Percentiles rank a stretch among this genome's conserved stretches.
These are phyloP conservation scores for Metarhizium album DNA, from an alignment of 2,329 filamentous ascomycete species.

Conservation along the genomic window DNA sequence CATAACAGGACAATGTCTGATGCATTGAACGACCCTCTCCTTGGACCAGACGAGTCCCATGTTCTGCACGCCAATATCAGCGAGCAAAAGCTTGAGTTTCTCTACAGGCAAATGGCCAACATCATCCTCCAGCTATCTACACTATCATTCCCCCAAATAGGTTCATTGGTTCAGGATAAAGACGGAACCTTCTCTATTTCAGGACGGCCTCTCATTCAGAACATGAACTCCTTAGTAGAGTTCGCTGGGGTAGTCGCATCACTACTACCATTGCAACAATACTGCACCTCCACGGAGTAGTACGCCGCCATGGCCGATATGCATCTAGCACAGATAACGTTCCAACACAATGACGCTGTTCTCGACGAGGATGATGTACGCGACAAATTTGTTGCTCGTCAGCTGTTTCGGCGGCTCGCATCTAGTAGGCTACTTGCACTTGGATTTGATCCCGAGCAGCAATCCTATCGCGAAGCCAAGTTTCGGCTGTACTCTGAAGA, in stretches of 20 bases:
- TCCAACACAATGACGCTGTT: constrained; percentile 27
- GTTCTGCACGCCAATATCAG: constrained; percentile 23
- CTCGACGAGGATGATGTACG: constrained; percentile 17
- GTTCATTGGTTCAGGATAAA: constrained; percentile 20
- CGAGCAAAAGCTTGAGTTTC: constrained; percentile 18
- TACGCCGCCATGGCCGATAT: constrained; percentile 22
- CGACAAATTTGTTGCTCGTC: constrained; percentile 21
- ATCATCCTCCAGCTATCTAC: constrained; percentile 29
- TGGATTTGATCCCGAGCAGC: no score
- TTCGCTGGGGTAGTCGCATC: constrained; percentile 10
- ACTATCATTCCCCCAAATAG: constrained; percentile 24
- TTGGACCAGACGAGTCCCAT: constrained; percentile 14
- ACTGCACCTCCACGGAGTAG: constrained; percentile 18
- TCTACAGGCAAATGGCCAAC: constrained; percentile 30
- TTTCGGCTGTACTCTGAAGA: constrained; percentile 24
- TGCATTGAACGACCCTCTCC: constrained; percentile 11
- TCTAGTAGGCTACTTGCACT: background rate
- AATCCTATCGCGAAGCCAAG: no score
- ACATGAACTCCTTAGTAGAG: constrained; percentile 27
- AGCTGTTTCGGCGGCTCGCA: constrained; percentile 18
- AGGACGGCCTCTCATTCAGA: constrained; percentile 24
- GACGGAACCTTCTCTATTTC: constrained; percentile 16
- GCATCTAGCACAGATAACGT: constrained; percentile 24
- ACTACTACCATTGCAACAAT: constrained; percentile 11
- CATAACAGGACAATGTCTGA: constrained; percentile 18